phyloP scores from a whole-genome alignment of 164 flowering plant species.

The Magnolia officinalis region DNA sequence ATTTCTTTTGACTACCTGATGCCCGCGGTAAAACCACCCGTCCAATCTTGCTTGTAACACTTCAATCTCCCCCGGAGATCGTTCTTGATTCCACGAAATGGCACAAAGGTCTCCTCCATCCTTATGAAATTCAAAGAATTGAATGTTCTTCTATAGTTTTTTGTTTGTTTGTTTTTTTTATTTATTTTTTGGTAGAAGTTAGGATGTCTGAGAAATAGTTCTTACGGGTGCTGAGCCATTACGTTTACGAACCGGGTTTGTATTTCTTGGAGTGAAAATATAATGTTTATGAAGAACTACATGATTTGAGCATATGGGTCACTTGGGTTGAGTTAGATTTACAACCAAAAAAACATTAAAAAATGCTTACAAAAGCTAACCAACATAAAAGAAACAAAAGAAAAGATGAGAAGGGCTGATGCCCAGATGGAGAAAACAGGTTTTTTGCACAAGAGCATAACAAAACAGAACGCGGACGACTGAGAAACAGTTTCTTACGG shows the following conservation, averaged over 20 bases:
- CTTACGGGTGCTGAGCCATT: not conserved
- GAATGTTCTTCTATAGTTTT: constrained; percentile 6
- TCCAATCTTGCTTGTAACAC: constrained; percentile 99
- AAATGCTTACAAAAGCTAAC: not conserved
- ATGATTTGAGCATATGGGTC: constrained; percentile 11
- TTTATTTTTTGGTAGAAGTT: not conserved
- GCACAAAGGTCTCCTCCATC: constrained; percentile 97
- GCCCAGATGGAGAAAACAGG: constrained; percentile 20
- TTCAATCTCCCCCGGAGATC: constrained; percentile 71
- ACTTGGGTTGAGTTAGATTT: constrained; percentile 2
- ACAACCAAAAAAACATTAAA: not conserved
- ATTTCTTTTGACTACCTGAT: constrained; percentile 48
- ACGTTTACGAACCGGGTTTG: not conserved
- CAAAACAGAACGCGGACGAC: not conserved
- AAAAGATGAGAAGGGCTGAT: not conserved
- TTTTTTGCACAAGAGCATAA: not conserved
- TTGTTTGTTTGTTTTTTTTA: too few relatives aligned
- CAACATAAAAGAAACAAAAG: not conserved
- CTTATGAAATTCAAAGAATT: not conserved
- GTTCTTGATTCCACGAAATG: constrained; percentile 87
- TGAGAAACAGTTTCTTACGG: too few relatives aligned
- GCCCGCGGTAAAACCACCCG: constrained; percentile 86
- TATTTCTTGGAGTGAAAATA: constrained; percentile 1
- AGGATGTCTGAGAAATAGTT: not conserved
- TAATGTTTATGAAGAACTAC: constrained; percentile 13